Percentiles rank a stretch among this genome's conserved stretches.
phyloP scores from a whole-genome alignment of 1,139 yeast species.

The Pneumocystis jirovecii region DNA sequence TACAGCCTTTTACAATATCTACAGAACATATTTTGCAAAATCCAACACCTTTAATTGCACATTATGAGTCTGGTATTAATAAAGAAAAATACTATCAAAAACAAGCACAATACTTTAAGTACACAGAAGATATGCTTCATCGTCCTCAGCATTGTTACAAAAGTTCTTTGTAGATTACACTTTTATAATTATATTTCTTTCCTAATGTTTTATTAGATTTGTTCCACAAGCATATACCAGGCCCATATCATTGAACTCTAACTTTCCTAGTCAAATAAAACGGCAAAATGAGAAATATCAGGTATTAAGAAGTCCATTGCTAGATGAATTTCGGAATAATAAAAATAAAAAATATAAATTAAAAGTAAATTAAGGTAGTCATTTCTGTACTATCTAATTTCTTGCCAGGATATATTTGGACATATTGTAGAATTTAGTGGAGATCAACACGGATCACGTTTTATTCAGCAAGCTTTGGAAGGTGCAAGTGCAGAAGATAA shows the following conservation, averaged over 20 bases:
- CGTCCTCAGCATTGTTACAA: neutral
- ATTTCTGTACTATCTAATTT: neutral
- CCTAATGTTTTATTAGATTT: neutral
- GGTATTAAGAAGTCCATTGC: constrained; percentile 51
- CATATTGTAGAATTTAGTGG: constrained; percentile 85
- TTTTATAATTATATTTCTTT: neutral
- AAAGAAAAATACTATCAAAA: neutral
- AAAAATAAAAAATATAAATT: constrained; percentile 45
- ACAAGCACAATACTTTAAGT: neutral
- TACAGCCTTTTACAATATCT: neutral
- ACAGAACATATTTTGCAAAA: neutral
- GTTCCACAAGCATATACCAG: neutral
- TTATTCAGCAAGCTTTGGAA: constrained; percentile 77
- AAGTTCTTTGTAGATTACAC: neutral
- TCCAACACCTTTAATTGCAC: neutral
- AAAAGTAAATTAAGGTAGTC: constrained; percentile 4
- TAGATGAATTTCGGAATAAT: constrained; percentile 74
- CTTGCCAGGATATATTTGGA: constrained; percentile 48
- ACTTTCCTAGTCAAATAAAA: neutral
- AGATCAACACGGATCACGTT: constrained; percentile 94
- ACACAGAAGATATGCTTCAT: neutral
- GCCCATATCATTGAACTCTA: neutral
- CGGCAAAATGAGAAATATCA: constrained; percentile 12
- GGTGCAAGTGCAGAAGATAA: constrained; percentile 52
- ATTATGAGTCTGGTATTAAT: neutral